Percentiles rank a stretch among this genome's conserved stretches.
Evolutionary conservation across 805 yeast genomes (phyloP).

Genomic region (Ogataea trehalophila): DNA sequence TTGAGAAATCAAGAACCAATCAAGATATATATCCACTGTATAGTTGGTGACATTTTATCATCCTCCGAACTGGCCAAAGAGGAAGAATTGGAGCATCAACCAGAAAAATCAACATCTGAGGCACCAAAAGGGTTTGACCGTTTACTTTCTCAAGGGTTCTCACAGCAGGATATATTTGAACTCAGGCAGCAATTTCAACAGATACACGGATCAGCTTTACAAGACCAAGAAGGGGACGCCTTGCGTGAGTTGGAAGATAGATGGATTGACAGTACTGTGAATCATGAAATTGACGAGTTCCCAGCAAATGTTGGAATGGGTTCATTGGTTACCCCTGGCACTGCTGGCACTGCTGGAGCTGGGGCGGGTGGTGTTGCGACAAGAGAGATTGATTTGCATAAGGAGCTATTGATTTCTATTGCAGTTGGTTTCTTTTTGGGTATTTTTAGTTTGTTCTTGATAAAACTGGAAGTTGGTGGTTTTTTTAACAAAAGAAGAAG

Average conservation of each 20-base stretch:
- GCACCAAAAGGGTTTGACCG: constrained; percentile 85
- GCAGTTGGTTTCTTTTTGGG: constrained; percentile 75
- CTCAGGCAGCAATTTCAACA: constrained; percentile 70
- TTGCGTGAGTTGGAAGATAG: constrained; percentile 72
- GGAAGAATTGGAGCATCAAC: constrained; percentile 52
- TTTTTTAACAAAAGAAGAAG: constrained; percentile 57
- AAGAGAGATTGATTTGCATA: constrained; percentile 38
- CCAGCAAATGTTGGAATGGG: constrained; percentile 29
- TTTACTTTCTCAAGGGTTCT: constrained; percentile 75
- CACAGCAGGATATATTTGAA: constrained; percentile 68
- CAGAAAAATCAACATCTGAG: constrained; percentile 49
- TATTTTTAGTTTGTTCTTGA: constrained; percentile 57
- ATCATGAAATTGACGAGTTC: constrained; percentile 44
- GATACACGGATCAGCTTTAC: constrained; percentile 49
- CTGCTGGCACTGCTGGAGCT: constrained; percentile 2
- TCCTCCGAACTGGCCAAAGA: constrained; percentile 55
- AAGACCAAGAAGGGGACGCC: constrained; percentile 38
- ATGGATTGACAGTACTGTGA: constrained; percentile 80
- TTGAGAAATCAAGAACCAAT: constrained; percentile 12
- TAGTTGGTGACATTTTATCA: constrained; percentile 62
- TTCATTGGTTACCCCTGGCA: background rate
- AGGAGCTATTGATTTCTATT: constrained; percentile 66
- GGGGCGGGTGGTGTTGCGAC: constrained; percentile 27
- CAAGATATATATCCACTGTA: constrained; percentile 68
- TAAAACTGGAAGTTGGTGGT: constrained; percentile 49